A percentile compares a stretch with the other conserved stretches of the same genome.
Evolutionary conservation across 2,329 filamentous ascomycete genomes (phyloP).

Genomic region (Calonectria hongkongensis): DNA sequence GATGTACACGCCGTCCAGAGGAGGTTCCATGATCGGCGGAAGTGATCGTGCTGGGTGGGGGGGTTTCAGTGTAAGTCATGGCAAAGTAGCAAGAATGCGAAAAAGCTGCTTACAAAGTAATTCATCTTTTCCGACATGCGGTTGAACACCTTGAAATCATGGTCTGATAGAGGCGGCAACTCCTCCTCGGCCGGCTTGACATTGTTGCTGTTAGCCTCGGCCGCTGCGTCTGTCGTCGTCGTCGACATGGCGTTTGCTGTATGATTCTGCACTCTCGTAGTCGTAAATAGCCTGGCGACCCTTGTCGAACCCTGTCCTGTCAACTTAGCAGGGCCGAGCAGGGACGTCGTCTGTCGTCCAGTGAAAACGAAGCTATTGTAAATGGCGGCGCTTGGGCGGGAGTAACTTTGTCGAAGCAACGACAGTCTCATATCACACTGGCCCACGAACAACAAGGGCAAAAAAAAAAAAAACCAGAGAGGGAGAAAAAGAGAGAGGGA

Average conservation of each 20-base stretch:
- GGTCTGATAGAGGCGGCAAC: conserved; percentile 77
- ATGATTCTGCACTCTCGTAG: conserved; percentile 16
- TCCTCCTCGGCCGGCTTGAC: conserved; percentile 45
- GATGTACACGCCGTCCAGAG: conserved; percentile 79
- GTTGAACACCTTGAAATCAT: conserved; percentile 83
- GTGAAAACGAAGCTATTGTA: conserved; percentile 32
- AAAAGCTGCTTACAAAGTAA: conserved; percentile 73
- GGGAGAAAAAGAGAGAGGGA: not conserved
- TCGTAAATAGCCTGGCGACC: conserved; percentile 15
- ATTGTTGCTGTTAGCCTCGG: conserved; percentile 19
- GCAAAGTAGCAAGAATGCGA: not conserved
- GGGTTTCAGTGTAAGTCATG: not conserved
- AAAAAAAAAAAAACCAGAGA: not conserved
- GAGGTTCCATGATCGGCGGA: conserved; percentile 83
- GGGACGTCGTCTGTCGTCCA: conserved; percentile 25
- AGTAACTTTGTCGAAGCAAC: conserved; percentile 31
- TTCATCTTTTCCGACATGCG: conserved; percentile 85
- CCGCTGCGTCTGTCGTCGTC: conserved; percentile 27
- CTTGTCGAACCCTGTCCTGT: not conserved
- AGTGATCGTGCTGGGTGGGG: conserved; percentile 79
- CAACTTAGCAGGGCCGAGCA: not conserved
- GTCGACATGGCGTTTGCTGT: conserved; percentile 46
- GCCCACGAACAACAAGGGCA: conserved; percentile 2
- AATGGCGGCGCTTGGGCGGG: conserved; percentile 27
- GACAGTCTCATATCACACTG: conserved; percentile 44